Base-by-base conservation (phyloP, 2,329 filamentous ascomycete species). In the Aspergillus sp. region DNA sequence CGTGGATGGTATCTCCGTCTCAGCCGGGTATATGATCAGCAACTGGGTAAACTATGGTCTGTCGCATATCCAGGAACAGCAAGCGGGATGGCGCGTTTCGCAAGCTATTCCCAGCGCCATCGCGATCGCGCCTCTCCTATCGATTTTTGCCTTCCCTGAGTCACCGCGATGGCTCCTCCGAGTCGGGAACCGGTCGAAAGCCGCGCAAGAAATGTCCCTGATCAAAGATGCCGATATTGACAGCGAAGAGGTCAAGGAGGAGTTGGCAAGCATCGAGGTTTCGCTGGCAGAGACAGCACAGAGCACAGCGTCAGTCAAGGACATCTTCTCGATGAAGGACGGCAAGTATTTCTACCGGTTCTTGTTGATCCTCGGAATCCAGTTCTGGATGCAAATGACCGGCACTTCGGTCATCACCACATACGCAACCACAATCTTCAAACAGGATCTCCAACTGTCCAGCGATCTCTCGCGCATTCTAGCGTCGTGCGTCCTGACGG, bases 321-420 rank as follows among this genome's bases (percentile, higher is more conserved):
- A 87, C 58, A 78, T 74, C 3, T 81, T 84, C 53, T 70, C n/a
- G 74, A 73, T 26, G 74, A 58, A 62, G 34, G 59, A 59, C 45
- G 61, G 57, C 2, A 61, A 63, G 42, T 52, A 58, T 34, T 59
- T 60, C 43, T 57, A 57, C 30, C 61, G 61, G 3, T 55, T 65
- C 48, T 43, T 62, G 38, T 49, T 66, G 9, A 61, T 58, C 10
- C 48, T 48, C 10, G 59, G 56, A 5, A 47, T 50, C n/a, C 61
- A 65, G 28, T 56, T 66, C 19, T 62, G 73, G 27, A 70, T 73
- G 43, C 72, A 74, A n/a, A 59, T 74, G 2, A 63, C 66, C 2
- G 73, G 73, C 0, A 72, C 69, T 41, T 74, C 73, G 30, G 65
- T 64, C 1, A 62, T 71, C n/a, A 69, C 66, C 7, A 73, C 72